Evolutionary conservation across 495 filamentous ascomycete species (phyloP), one percentile per base, ranked within the genome.

Genomic region (Neurospora sp.): DNA sequence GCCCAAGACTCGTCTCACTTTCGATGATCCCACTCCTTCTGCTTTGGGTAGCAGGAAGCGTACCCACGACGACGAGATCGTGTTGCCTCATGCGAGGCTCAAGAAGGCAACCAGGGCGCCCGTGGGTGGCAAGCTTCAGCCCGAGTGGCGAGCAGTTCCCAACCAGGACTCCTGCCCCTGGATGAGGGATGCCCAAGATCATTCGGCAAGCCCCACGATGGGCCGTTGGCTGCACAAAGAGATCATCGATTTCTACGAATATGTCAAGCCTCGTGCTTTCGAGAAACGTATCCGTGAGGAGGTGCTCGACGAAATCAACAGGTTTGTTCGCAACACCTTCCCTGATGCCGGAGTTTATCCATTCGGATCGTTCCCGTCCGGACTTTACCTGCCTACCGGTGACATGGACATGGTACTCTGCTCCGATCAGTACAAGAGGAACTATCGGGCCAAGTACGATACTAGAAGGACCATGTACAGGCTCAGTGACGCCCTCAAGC

Each of bases 351-450:
- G 90, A 45, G 79, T 98, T 2, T 84, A 86, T 22, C 84, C 90
- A 10, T 99, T 98, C 81, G 96, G 96, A 17, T 98, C 96, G 0
- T 99, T 94, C 76, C 92, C 93, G 16, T 93, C 93, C 9, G 93
- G 93, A 0, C 84, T 98, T 14, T 98, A 97, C 78, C 87, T 99
- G 4, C 96, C 96, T 0, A 96, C 90, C 1, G 92, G 90, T 5
- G 96, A 99, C 80, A 94, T 99, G 85, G 96, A 99, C 79, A 83
- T 98, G 41, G 95, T 96, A 4, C 83, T 94, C n/a, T 85, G 94
- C 41, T 96, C 94, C 0, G 78, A 87, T 0, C 77, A 77, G n/a
- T 94, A 87, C 76, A 79, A 85, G 9, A 75, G 81, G 0, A 77
- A 77, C 14, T 80, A 80, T 6, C 31, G 70, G 0, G 72, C 83